These are phyloP conservation scores for Aureobasidium sp. DNA, from an alignment of 2,329 filamentous ascomycete genomes.

Conservation along the genomic window DNA sequence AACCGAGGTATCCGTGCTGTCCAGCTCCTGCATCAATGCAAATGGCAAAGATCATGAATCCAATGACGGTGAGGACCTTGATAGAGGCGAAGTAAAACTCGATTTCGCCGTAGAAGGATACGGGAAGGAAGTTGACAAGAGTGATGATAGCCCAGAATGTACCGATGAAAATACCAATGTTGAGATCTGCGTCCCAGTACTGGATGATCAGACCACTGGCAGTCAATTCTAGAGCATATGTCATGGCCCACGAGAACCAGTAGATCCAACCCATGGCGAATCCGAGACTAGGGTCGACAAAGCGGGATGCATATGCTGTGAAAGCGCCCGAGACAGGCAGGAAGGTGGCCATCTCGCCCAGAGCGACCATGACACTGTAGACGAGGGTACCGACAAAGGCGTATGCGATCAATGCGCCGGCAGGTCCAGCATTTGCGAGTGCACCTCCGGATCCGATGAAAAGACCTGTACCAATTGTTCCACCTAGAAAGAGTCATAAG, in stretches of 20 bases:
- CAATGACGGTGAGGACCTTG: constrained; percentile 47
- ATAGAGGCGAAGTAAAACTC: constrained; percentile 49
- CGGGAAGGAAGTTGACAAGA: constrained; percentile 44
- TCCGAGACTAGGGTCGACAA: constrained; percentile 39
- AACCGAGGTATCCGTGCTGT: constrained; percentile 53
- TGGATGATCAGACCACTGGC: constrained; percentile 34
- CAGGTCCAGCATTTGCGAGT: constrained; percentile 34
- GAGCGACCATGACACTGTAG: constrained; percentile 41
- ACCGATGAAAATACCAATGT: constrained; percentile 34
- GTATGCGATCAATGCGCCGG: constrained; percentile 40
- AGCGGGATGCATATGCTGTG: constrained; percentile 43
- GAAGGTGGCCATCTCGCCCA: constrained; percentile 55
- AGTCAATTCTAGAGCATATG: constrained; percentile 34
- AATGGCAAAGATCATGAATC: constrained; percentile 37
- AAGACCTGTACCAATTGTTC: constrained; percentile 31
- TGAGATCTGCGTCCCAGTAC: constrained; percentile 35
- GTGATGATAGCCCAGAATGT: constrained; percentile 33
- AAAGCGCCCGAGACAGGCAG: constrained; percentile 52
- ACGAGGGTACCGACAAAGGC: constrained; percentile 41
- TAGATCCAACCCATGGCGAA: constrained; percentile 45
- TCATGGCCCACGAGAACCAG: constrained; percentile 38
- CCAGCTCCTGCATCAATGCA: constrained; percentile 37
- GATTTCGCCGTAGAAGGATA: constrained; percentile 46
- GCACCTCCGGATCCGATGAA: constrained; percentile 37
- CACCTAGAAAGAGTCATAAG: constrained; percentile 16